A percentile compares a stretch with the other conserved stretches of the same genome.
Conservation (phyloP, 495 filamentous ascomycete species). For the Podospora fimiseda region DNA sequence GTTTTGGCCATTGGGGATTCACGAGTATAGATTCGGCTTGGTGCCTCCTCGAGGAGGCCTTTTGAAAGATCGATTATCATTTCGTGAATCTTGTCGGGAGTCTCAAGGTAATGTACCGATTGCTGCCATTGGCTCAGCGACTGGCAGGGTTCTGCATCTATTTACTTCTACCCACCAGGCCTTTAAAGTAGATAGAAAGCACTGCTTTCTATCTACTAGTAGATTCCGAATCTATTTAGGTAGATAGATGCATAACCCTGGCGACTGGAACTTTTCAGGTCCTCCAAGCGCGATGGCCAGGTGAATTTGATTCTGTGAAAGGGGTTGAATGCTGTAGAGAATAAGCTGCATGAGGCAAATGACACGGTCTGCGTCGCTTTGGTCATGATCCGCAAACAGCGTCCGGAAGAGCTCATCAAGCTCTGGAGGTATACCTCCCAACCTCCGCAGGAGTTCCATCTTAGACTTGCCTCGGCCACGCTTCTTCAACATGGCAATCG, state of each 20-base stretch:
- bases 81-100: slow-evolving; percentile 1
- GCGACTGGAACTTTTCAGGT: too few species aligned
- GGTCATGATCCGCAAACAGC: not conserved
- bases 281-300: not conserved
- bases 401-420: not conserved
- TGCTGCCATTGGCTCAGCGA: not conserved
- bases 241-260: too few species aligned
- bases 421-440: slow-evolving; percentile 1
- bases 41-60: not conserved
- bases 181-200: too few species aligned
- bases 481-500: not conserved
- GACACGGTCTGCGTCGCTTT: not conserved
- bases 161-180: too few species aligned
- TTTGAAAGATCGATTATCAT: slow-evolving; percentile 6
- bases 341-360: slow-evolving; percentile 2
- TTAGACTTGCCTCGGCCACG: not conserved
- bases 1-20: not conserved
- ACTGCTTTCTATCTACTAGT: too few species aligned
- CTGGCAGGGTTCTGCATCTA: too few species aligned
- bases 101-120: slow-evolving; percentile 1
- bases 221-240: too few species aligned
- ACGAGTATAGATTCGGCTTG: not conserved
- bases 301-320: not conserved
- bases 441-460: not conserved
- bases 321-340: not conserved